A percentile compares a stretch with the other conserved stretches of the same genome.
Conservation (phyloP, 257 asterid species). For the Nicotiana noctiflora region DNA sequence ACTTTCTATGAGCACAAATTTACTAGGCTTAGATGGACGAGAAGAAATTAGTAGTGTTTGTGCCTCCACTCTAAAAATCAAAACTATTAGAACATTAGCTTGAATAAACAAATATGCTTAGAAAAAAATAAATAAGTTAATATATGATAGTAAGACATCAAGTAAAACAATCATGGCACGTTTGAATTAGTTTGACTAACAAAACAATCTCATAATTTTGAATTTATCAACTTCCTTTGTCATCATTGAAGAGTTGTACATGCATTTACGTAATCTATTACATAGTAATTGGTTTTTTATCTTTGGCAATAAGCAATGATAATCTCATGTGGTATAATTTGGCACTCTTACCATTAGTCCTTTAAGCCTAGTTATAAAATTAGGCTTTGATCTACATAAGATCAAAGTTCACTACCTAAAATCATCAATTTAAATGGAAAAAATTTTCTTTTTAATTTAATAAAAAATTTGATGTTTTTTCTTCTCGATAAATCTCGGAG, state of each 20-base stretch:
- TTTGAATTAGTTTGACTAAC: not conserved
- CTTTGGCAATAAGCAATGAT: not conserved
- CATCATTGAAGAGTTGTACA: not conserved
- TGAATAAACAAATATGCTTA: too few species aligned
- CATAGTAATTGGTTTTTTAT: not conserved
- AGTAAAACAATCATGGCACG: not conserved
- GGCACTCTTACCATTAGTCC: not conserved
- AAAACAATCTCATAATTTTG: not conserved
- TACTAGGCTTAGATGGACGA: rapidly evolving
- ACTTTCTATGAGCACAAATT: too few species aligned
- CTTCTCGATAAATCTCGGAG: not conserved
- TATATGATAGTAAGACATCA: not conserved
- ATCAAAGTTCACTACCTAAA: not conserved
- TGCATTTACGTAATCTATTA: not conserved
- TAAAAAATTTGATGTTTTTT: not conserved
- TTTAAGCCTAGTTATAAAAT: not conserved
- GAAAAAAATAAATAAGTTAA: not conserved
- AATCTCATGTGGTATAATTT: not conserved
- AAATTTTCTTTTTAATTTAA: too few species aligned
- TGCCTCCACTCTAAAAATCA: too few species aligned
- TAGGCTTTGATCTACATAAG: not conserved
- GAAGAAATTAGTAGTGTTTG: too few species aligned
- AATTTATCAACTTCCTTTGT: not conserved
- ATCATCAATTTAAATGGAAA: not conserved
- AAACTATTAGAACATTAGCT: not conserved